Evolutionary conservation across 2,329 filamentous ascomycete genomes (phyloP).

Genomic region (Colletotrichum tamarilloi): DNA sequence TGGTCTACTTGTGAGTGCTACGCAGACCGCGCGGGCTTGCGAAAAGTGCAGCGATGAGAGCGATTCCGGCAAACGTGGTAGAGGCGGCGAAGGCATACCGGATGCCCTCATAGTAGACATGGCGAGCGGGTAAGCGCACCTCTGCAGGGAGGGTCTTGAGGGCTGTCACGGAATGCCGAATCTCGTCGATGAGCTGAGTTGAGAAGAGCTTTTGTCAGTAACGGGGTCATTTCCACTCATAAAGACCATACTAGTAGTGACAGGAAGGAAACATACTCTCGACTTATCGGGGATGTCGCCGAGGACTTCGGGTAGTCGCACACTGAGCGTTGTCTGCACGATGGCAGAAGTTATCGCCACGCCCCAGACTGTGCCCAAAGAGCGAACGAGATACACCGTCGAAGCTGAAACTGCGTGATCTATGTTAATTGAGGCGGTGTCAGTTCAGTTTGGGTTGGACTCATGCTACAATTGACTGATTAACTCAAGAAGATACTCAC

Average conservation of each 20-base stretch:
- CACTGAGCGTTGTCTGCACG: constrained; percentile 69
- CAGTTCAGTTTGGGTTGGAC: not conserved
- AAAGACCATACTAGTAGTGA: not conserved
- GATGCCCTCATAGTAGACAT: constrained; percentile 71
- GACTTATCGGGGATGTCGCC: constrained; percentile 67
- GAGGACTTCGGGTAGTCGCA: constrained; percentile 64
- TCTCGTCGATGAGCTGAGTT: constrained; percentile 67
- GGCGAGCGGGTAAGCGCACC: constrained; percentile 64
- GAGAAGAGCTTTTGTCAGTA: constrained; percentile 33
- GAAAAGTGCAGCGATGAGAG: constrained; percentile 46
- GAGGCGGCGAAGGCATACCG: constrained; percentile 66
- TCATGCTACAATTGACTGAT: not conserved
- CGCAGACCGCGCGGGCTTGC: constrained; percentile 45
- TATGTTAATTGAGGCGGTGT: constrained; percentile 40
- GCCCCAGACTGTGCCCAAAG: constrained; percentile 72
- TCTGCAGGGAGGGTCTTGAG: constrained; percentile 66
- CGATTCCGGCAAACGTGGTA: constrained; percentile 61
- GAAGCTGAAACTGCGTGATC: constrained; percentile 73
- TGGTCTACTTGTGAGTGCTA: constrained; percentile 42
- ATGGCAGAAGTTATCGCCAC: constrained; percentile 72
- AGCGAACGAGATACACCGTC: constrained; percentile 72
- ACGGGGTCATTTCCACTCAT: not conserved
- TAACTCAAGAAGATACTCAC: constrained; percentile 48
- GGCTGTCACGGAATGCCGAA: constrained; percentile 69
- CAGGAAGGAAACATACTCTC: constrained; percentile 56